These are phyloP conservation scores for Moesziomyces aphidis DNA, from an alignment of 1,284 basidiomycete species.

Conservation along the genomic window DNA sequence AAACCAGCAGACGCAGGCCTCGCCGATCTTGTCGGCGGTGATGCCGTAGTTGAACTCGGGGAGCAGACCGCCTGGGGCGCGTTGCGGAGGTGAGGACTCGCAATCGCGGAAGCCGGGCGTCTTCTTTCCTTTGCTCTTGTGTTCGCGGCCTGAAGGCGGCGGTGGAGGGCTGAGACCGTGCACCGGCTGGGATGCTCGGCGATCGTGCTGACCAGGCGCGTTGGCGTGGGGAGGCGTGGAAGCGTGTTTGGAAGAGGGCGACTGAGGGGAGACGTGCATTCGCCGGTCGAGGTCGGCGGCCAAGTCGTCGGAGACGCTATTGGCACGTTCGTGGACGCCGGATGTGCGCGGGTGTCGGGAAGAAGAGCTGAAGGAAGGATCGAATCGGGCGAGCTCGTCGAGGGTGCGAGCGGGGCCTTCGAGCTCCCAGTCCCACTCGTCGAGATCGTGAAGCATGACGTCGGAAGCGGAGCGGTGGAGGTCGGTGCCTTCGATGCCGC, in stretches of 20 bases:
- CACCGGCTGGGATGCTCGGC: background rate
- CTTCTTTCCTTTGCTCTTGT: constrained; percentile 22
- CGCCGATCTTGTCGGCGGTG: constrained; percentile 88
- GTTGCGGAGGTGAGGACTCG: constrained; percentile 3
- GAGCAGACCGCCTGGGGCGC: background rate
- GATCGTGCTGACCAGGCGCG: background rate
- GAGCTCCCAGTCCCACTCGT: constrained; percentile 70
- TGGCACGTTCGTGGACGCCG: background rate
- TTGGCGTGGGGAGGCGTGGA: background rate
- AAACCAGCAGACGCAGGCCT: constrained; percentile 88
- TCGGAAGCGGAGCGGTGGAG: constrained; percentile 39
- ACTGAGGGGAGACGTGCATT: constrained; percentile 11
- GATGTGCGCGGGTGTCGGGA: background rate
- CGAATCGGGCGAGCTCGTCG: constrained; percentile 34
- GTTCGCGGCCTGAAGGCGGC: constrained; percentile 7
- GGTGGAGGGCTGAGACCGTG: background rate
- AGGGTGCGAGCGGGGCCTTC: constrained; percentile 71
- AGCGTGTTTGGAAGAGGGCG: constrained; percentile 3
- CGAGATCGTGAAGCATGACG: constrained; percentile 29
- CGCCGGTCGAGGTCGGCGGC: constrained; percentile 15
- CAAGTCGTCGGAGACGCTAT: constrained; percentile 60
- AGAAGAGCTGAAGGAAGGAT: constrained; percentile 7
- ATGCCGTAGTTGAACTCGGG: constrained; percentile 71
- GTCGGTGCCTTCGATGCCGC: constrained; percentile 73
- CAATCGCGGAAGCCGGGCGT: constrained; percentile 29